Evolutionary conservation across 1,284 basidiomycete genomes (phyloP).

Genomic region (Tetrapyrgos nigripes): DNA sequence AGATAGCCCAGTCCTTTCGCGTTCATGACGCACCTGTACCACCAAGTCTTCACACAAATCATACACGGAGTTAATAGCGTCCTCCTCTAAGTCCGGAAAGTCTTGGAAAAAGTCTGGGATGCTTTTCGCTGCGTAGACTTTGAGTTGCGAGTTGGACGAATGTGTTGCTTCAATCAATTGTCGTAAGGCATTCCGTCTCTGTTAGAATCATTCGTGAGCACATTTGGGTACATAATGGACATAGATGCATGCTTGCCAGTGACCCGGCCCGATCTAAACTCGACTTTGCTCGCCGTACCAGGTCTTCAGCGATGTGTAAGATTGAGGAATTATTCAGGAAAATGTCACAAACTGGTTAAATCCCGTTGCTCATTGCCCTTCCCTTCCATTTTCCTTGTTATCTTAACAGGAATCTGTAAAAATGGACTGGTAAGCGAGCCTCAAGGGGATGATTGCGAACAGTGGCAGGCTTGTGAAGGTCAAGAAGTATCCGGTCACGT

Average conservation of each 20-base stretch:
- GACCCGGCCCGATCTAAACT: slow-evolving; percentile 36
- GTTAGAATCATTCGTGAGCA: background rate
- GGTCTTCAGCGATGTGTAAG: slow-evolving; percentile 20
- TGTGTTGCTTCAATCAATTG: slow-evolving; percentile 43
- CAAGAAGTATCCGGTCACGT: background rate
- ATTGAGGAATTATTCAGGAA: background rate
- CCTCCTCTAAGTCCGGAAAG: slow-evolving; percentile 73
- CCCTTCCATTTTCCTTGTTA: background rate
- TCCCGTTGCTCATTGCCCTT: background rate
- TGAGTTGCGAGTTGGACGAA: slow-evolving; percentile 38
- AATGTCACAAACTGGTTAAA: background rate
- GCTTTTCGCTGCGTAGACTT: slow-evolving; percentile 62
- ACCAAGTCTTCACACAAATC: slow-evolving; percentile 76
- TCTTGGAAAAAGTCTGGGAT: slow-evolving; percentile 66
- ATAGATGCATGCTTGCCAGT: slow-evolving; percentile 25
- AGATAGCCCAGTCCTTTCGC: background rate
- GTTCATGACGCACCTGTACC: slow-evolving; percentile 46
- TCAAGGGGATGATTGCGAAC: no score
- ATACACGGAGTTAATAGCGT: slow-evolving; percentile 75
- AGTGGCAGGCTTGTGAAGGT: no score
- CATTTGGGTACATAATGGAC: background rate
- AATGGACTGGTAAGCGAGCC: no score
- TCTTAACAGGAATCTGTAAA: no score
- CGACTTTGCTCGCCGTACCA: slow-evolving; percentile 34
- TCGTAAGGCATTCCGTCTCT: slow-evolving; percentile 42